Base-by-base conservation (phyloP, 805 yeast species). In the Wickerhamomyces kurtzmanii region DNA sequence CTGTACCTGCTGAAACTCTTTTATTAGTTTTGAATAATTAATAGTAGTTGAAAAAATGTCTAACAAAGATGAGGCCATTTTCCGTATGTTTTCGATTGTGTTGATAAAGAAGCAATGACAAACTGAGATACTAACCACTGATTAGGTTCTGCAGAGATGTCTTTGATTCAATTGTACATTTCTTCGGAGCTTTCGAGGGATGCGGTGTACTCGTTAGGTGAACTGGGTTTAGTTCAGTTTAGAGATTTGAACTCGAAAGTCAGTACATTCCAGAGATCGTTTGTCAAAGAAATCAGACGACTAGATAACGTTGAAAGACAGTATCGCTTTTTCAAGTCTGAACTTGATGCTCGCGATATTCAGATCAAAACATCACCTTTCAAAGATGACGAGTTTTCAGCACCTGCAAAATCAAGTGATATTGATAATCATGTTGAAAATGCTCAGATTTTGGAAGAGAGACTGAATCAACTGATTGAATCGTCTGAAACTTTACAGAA, bases 71-170 rank as follows among this genome's bases (percentile, higher is more conserved):
- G 59, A 54, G 32, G 59, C 58, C 17, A 49, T 54, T 30, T 54
- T 54, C 45, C 55, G n/a, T n/a, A n/a, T n/a, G n/a, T n/a, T n/a
- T n/a, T n/a, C n/a, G n/a, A n/a, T n/a, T n/a, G n/a, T n/a, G n/a
- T n/a, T n/a, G n/a, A n/a, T n/a, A n/a, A n/a, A n/a, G n/a, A n/a
- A n/a, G n/a, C n/a, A n/a, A n/a, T n/a, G n/a, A n/a, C n/a, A n/a
- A n/a, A n/a, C n/a, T n/a, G n/a, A n/a, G n/a, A n/a, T n/a, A n/a
- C n/a, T n/a, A n/a, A n/a, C n/a, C n/a, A n/a, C n/a, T n/a, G n/a
- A n/a, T n/a, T n/a, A n/a, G n/a, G 94, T 63, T 85, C 96, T 32
- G 96, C 96, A 76, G 91, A 81, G 49, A 87, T 86, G 96, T 72
- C 91, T 30, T 68, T 87, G 46, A 79, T 86, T 30, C 96, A 86